Evolutionary conservation across 1,139 yeast species (phyloP), one percentile per base, ranked within the genome.

Genomic region (Geotrichum siamense): DNA sequence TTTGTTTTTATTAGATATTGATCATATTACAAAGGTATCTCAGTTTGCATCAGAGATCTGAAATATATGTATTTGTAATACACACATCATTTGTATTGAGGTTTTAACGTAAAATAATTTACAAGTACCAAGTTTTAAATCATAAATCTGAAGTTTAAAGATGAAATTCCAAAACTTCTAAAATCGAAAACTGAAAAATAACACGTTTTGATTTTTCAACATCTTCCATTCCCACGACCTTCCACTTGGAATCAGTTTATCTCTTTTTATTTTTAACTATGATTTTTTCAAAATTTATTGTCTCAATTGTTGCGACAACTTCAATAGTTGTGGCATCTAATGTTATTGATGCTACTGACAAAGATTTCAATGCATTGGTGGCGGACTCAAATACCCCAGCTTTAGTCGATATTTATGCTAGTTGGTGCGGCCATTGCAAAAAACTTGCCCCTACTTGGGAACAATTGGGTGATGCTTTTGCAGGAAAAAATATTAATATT

Each of bases 381-480:
- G 60, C 72, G 42, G 65, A 70, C 16, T 70, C 80, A 0, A 80
- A 77, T 6, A 76, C 80, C 53, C 77, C 74, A 49, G 71, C 85
- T 0, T 69, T 83, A 49, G 83, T 83, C 41, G 84, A 83, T 49
- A 75, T 82, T 54, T 82, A 79, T 57, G 91, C 93, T 36, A 76
- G 79, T 47, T 83, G 93, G 94, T 83, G 94, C 59, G 74, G 85
- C 31, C 93, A 83, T 62, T 83, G 94, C 64, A 77, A 78, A 62
- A 72, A 69, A 43, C 63, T 83, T 57, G 72, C 73, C 52, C 94
- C 94, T 3, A 68, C 71, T 2, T 76, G 77, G 58, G 89, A 82
- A 51, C 71, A 75, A 56, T 67, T 83, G 42, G 78, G 82, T 1
- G 75, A 71, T 5, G 51, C 67, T 23, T 82, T 71, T 57, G 66